Evolutionary conservation across 345 rosid genomes (phyloP).

Genomic region (Raphanus raphanistrum): DNA sequence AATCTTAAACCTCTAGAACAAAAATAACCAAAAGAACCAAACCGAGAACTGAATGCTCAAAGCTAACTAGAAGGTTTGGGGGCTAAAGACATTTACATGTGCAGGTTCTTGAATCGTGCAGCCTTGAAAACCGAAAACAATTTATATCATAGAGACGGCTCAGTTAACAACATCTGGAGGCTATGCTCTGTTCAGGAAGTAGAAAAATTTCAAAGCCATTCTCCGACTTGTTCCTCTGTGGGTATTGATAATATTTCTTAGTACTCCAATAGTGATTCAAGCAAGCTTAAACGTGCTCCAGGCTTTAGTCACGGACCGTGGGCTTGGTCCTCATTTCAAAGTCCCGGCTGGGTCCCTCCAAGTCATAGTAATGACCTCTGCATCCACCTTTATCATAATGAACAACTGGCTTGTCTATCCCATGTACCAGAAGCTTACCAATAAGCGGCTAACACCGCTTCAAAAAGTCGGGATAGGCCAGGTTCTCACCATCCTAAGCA

Average conservation of each 20-base stretch:
- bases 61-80: too few relatives aligned
- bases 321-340: slow-evolving; percentile 46
- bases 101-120: slow-evolving; percentile 31
- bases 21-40: too few relatives aligned
- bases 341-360: slow-evolving; percentile 51
- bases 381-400: slow-evolving; percentile 29
- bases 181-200: slow-evolving; percentile 51
- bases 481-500: neutral
- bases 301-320: slow-evolving; percentile 51
- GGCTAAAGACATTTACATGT: slow-evolving; percentile 14
- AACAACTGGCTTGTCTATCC: slow-evolving; percentile 42
- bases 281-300: slow-evolving; percentile 47
- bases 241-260: slow-evolving; percentile 39
- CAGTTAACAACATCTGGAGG: slow-evolving; percentile 46
- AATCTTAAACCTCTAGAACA: too few relatives aligned
- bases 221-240: slow-evolving; percentile 48
- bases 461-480: neutral
- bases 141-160: slow-evolving; percentile 30
- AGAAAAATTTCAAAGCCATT: slow-evolving; percentile 56
- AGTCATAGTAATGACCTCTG: slow-evolving; percentile 35
- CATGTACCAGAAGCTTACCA: slow-evolving; percentile 40
- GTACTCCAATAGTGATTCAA: slow-evolving; percentile 40
- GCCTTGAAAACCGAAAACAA: slow-evolving; percentile 48
- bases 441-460: neutral
- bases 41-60: too few relatives aligned